A percentile compares a stretch with the other conserved stretches of the same genome.
phyloP scores from a whole-genome alignment of 805 yeast genomes.

The Saturnispora sekii region DNA sequence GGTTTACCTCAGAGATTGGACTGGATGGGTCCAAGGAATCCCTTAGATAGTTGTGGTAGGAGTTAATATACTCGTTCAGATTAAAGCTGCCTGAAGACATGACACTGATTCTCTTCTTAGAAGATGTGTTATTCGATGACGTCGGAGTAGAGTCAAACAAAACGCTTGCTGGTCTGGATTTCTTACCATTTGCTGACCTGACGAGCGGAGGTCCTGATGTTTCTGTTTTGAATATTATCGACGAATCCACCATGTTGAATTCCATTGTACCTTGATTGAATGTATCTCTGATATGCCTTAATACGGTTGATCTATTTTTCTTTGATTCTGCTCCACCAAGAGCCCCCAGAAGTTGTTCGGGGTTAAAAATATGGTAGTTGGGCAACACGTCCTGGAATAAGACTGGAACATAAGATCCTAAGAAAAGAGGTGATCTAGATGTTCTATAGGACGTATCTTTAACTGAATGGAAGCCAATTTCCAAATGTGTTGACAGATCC shows the following conservation, averaged over 20 bases:
- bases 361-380: conserved; percentile 47
- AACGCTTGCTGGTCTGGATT: conserved; percentile 24
- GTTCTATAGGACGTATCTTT: conserved; percentile 33
- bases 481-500: conserved; percentile 53
- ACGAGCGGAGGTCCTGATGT: background rate
- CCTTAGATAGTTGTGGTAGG: conserved; percentile 19
- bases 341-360: conserved; percentile 43
- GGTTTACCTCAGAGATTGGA: background rate
- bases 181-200: conserved; percentile 19
- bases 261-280: conserved; percentile 52
- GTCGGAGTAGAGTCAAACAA: conserved; percentile 22
- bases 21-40: conserved; percentile 7
- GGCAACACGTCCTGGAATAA: conserved; percentile 51
- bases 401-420: conserved; percentile 57
- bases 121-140: conserved; percentile 10
- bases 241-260: conserved; percentile 40
- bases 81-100: conserved; percentile 27
- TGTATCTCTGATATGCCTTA: conserved; percentile 51
- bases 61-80: conserved; percentile 23
- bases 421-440: conserved; percentile 46
- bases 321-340: conserved; percentile 29
- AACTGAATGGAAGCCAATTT: conserved; percentile 46
- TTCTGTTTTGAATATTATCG: conserved; percentile 48
- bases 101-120: conserved; percentile 26
- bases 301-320: conserved; percentile 34